Percentiles rank a stretch among this genome's conserved stretches.
Conservation (phyloP, 2,329 filamentous ascomycete genomes). For the Podosphaera xanthii region DNA sequence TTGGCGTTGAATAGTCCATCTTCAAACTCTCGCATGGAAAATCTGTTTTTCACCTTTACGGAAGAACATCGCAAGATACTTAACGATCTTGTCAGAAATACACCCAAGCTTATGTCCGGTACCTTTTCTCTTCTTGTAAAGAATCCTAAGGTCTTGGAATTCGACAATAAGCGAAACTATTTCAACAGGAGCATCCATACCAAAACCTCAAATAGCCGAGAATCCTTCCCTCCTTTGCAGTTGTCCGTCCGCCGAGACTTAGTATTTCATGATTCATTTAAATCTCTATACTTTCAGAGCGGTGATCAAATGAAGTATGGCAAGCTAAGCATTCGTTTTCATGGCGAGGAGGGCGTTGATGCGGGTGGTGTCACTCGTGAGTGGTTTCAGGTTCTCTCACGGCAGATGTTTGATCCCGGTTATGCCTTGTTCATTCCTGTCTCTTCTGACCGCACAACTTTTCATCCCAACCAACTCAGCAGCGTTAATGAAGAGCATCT, state of each 20-base stretch:
- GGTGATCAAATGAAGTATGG: constrained; percentile 98
- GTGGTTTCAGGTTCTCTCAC: constrained; percentile 94
- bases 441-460: constrained; percentile 89
- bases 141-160: constrained; percentile 96
- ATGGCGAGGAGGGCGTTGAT: constrained; percentile 92
- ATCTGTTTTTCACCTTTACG: constrained; percentile 88
- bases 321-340: constrained; percentile 93
- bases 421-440: constrained; percentile 93
- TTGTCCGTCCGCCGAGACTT: constrained; percentile 79
- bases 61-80: constrained; percentile 94
- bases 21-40: constrained; percentile 64
- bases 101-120: constrained; percentile 94
- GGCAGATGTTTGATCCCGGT: constrained; percentile 97
- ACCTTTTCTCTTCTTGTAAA: constrained; percentile 91
- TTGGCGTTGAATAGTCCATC: constrained; percentile 52
- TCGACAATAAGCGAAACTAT: constrained; percentile 98
- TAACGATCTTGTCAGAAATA: constrained; percentile 91
- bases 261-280: constrained; percentile 96
- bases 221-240: constrained; percentile 51
- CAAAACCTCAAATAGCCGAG: constrained; percentile 44
- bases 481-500: constrained; percentile 87
- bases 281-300: constrained; percentile 89
- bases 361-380: constrained; percentile 92
- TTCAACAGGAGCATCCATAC: constrained; percentile 85
- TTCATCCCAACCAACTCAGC: constrained; percentile 92